These are phyloP conservation scores for Ceriops decandra DNA, from an alignment of 345 rosid genomes.

Conservation along the genomic window DNA sequence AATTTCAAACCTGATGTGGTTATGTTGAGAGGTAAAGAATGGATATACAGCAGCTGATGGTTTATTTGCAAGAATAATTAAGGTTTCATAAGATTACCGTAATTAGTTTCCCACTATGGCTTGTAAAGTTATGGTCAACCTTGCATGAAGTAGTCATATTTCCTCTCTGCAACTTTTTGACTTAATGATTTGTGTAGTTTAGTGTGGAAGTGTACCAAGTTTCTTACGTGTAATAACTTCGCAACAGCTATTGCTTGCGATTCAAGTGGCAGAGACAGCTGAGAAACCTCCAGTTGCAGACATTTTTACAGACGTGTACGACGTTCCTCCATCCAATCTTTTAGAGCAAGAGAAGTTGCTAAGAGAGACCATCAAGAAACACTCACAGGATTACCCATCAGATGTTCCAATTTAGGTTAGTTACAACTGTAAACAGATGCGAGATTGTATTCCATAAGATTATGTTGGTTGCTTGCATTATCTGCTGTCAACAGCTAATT, in stretches of 20 bases:
- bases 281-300: slow-evolving; percentile 66
- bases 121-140: not conserved
- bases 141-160: not conserved
- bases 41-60: too few species aligned
- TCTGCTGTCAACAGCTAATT: too few species aligned
- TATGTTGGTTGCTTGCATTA: not conserved
- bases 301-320: slow-evolving; percentile 73
- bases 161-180: not conserved
- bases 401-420: slow-evolving; percentile 39
- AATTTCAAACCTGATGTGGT: not conserved
- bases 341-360: slow-evolving; percentile 59
- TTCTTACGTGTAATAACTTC: not conserved
- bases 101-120: not conserved
- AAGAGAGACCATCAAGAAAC: slow-evolving; percentile 44
- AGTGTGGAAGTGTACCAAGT: not conserved
- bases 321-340: slow-evolving; percentile 63
- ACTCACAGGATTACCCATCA: slow-evolving; percentile 68
- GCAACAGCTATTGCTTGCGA: slow-evolving; percentile 62
- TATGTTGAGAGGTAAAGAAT: too few species aligned
- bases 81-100: not conserved
- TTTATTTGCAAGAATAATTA: not conserved
- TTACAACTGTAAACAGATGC: not conserved
- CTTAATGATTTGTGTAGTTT: not conserved
- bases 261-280: slow-evolving; percentile 66
- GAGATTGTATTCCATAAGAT: not conserved